These are phyloP conservation scores for Aspergillus incahuasiensis DNA, from an alignment of 495 filamentous ascomycete genomes.

Conservation along the genomic window DNA sequence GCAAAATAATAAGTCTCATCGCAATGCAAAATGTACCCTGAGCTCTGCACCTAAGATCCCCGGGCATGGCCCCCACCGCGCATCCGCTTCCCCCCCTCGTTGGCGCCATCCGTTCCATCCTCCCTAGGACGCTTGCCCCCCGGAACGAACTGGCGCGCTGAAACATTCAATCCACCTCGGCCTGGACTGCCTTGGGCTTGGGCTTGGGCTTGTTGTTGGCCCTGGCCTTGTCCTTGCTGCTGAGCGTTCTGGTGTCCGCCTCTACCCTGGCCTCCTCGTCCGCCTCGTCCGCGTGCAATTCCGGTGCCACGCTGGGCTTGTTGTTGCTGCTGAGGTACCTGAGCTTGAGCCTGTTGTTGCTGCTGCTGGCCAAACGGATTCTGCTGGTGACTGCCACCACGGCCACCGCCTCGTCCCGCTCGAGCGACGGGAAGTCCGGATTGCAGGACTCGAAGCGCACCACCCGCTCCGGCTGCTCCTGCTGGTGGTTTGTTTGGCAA, in stretches of 20 bases:
- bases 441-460: slow-evolving; percentile 38
- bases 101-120: slow-evolving; percentile 48
- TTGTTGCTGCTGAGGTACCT: slow-evolving; percentile 19
- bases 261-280: slow-evolving; percentile 39
- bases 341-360: not conserved
- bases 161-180: slow-evolving; percentile 34
- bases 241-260: slow-evolving; percentile 39
- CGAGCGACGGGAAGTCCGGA: slow-evolving; percentile 48
- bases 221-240: slow-evolving; percentile 9
- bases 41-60: slow-evolving; percentile 20
- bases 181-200: not conserved
- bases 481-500: slow-evolving; percentile 36
- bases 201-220: slow-evolving; percentile 14
- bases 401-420: slow-evolving; percentile 29
- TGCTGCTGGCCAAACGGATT: slow-evolving; percentile 28
- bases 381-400: slow-evolving; percentile 31
- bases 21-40: slow-evolving; percentile 1
- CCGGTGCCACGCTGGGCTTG: slow-evolving; percentile 37
- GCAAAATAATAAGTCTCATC: slow-evolving; percentile 14
- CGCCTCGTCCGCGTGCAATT: slow-evolving; percentile 45
- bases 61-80: slow-evolving; percentile 44
- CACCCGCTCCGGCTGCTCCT: slow-evolving; percentile 34
- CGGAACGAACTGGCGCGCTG: slow-evolving; percentile 59
- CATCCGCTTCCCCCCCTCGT: slow-evolving; percentile 48
- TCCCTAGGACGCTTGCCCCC: slow-evolving; percentile 62